Evolutionary conservation across 2,329 filamentous ascomycete genomes (phyloP), one percentile per base, ranked within the genome.

Genomic region (Waltergamsia citrina): DNA sequence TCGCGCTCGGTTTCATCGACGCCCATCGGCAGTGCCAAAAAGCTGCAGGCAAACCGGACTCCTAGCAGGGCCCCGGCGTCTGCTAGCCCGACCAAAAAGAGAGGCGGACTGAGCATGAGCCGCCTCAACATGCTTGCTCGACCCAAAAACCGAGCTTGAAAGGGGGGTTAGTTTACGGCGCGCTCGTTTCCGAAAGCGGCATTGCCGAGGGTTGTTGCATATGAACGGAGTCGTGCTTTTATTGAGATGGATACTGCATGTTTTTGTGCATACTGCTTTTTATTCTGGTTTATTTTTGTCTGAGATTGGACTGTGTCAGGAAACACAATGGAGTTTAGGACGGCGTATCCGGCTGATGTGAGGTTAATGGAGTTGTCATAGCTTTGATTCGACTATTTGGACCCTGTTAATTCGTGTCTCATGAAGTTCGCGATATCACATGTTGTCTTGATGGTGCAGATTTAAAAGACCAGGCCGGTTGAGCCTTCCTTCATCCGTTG

Each of bases 121-220:
- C 64, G 76, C 39, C 59, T 80, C 36, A 71, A 76, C 46, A 71
- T 74, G 68, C 65, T 80, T 17, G 67, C 76, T 30, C 63, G 64
- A 29, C 75, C 75, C 2, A 80, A 79, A 60, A 53, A 64, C 41
- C 65, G 74, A 38, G 67, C 56, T 39, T n/a, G n/a, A n/a, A n/a
- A n/a, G n/a, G n/a, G n/a, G n/a, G n/a, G n/a, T n/a, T 73, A 33
- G 18, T 16, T 15, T n/a, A 6, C 15, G 21, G 10, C n/a, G n/a
- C 9, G 29, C 11, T n/a, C 11, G 12, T 6, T 27, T 27, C 25
- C 7, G 25, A 15, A 27, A 27, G 6, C 12, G 6, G 25, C 25
- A 14, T 27, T 6, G 6, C 12, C 16, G 6, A n/a, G n/a, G n/a
- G n/a, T n/a, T n/a, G n/a, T n/a, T n/a, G n/a, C n/a, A n/a, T n/a